Percentiles rank a stretch among this genome's conserved stretches.
Evolutionary conservation across 352 stramenopile species (phyloP).

Genomic region (Pythium chondricola): DNA sequence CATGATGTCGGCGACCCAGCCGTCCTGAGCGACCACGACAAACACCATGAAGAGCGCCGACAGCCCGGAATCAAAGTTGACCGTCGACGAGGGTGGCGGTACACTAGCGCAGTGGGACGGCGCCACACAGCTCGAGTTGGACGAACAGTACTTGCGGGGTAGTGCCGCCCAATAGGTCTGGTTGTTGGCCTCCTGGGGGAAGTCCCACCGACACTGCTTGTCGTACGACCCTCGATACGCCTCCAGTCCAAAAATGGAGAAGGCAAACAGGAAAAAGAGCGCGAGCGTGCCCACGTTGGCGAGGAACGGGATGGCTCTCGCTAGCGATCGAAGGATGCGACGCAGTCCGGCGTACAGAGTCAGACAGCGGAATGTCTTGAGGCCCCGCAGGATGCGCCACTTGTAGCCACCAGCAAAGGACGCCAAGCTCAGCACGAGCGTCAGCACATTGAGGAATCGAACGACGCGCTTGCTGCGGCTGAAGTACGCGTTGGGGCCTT

Average conservation of each 20-base stretch:
- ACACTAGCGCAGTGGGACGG: slow-evolving; percentile 19
- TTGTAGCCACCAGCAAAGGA: slow-evolving; percentile 25
- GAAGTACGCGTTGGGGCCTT: slow-evolving; percentile 42
- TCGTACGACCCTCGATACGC: slow-evolving; percentile 51
- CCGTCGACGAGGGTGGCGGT: slow-evolving; percentile 31
- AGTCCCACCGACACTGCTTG: slow-evolving; percentile 31
- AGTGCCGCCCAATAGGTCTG: slow-evolving; percentile 25
- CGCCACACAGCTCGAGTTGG: slow-evolving; percentile 30
- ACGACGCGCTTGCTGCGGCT: slow-evolving; percentile 27
- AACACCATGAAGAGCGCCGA: slow-evolving; percentile 73
- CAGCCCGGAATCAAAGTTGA: slow-evolving; percentile 74
- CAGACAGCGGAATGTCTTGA: slow-evolving; percentile 63
- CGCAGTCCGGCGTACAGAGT: slow-evolving; percentile 57
- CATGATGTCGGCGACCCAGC: slow-evolving; percentile 78
- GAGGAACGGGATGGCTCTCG: slow-evolving; percentile 62
- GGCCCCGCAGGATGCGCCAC: slow-evolving; percentile 50
- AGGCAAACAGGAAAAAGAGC: slow-evolving; percentile 69
- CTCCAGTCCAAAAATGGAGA: slow-evolving; percentile 73
- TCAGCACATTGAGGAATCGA: slow-evolving; percentile 42
- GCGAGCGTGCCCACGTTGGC: slow-evolving; percentile 68
- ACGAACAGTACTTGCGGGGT: slow-evolving; percentile 44
- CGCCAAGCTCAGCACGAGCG: slow-evolving; percentile 44
- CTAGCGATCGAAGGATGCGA: slow-evolving; percentile 60
- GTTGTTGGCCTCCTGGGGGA: neutral
- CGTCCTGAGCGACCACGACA: slow-evolving; percentile 69